Base-by-base conservation (phyloP, 2,329 filamentous ascomycete species). In the Verticillium albo-atrum region DNA sequence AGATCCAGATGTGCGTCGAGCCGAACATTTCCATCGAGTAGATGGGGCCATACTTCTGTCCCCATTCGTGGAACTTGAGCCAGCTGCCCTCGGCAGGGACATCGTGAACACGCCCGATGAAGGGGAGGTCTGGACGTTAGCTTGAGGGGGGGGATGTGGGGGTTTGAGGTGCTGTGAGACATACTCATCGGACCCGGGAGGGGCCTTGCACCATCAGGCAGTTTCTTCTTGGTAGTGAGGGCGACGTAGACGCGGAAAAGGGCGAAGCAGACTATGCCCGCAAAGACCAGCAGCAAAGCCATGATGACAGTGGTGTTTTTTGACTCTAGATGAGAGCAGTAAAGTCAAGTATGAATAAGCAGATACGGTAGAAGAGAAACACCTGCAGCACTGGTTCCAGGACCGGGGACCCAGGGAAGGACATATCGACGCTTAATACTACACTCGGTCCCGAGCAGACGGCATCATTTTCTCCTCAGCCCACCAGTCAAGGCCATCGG, bases 21-120 rank as follows among this genome's bases (percentile, higher is more conserved):
- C 78, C 78, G 42, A 81, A 80, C 23, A 79, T 77, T 60, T 78
- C 70, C 54, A 73, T 75, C 64, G 78, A 71, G 64, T 79, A 80
- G 58, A 81, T 80, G 7, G 78, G 77, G 1, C 78, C 78, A 60
- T 76, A 80, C 32, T 71, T 65, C 65, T 78, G 74, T 60, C 71
- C 72, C 78, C 78, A 81, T 61, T 80, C 76, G 61, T 76, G 75
- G 61, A 80, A 79, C 66, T 80, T 80, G 27, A 80, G 61, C 78
- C 77, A 80, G 23, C 77, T 70, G 35, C 67, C 68, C 35, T 75
- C 68, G 15, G 67, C 62, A 1, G 79, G 78, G 3, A 81, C 66
- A 65, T 80, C 78, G 60, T 80, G 77, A 17, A 81, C 68, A 17
- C 77, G 73, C 5, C 79, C 78, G 52, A 81, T 71, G 47, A 76